Percentiles rank a stretch among this genome's conserved stretches.
Evolutionary conservation across 176 grass and related monocot species (phyloP).

Genomic region (Oryza punctata): DNA sequence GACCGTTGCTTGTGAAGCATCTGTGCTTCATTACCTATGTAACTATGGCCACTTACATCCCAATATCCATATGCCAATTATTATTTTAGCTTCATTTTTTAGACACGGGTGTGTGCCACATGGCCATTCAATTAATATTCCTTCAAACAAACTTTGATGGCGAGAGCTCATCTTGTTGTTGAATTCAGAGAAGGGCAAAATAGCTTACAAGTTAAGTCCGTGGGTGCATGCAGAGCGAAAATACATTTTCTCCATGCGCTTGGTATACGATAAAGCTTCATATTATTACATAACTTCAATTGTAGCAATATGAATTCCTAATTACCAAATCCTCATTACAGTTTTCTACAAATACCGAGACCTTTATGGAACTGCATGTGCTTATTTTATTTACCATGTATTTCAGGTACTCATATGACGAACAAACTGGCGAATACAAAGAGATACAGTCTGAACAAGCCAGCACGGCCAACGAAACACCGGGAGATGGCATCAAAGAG

Average conservation of each 20-base stretch:
- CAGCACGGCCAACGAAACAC: slow-evolving; percentile 41
- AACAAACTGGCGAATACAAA: slow-evolving; percentile 69
- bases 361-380: not conserved
- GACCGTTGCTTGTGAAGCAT: slow-evolving; percentile 1
- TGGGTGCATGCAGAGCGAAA: not conserved
- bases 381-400: not conserved
- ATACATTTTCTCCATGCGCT: not conserved
- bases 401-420: slow-evolving; percentile 81
- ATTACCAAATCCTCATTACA: not conserved
- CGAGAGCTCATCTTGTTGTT: not conserved
- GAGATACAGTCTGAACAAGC: slow-evolving; percentile 68
- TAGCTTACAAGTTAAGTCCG: not conserved
- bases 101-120: not conserved
- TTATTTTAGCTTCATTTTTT: slow-evolving; percentile 12
- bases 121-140: not conserved
- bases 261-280: not conserved
- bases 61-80: not conserved
- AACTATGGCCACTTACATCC: not conserved
- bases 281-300: not conserved
- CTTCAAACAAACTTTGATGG: not conserved
- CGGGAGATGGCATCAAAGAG: slow-evolving; percentile 32
- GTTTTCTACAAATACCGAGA: not conserved
- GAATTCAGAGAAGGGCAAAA: not conserved
- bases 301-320: not conserved
- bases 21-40: not conserved